Percentiles rank a stretch among this genome's conserved stretches.
phyloP scores from a whole-genome alignment of 352 stramenopile genomes.

The Globisporangium splendens region DNA sequence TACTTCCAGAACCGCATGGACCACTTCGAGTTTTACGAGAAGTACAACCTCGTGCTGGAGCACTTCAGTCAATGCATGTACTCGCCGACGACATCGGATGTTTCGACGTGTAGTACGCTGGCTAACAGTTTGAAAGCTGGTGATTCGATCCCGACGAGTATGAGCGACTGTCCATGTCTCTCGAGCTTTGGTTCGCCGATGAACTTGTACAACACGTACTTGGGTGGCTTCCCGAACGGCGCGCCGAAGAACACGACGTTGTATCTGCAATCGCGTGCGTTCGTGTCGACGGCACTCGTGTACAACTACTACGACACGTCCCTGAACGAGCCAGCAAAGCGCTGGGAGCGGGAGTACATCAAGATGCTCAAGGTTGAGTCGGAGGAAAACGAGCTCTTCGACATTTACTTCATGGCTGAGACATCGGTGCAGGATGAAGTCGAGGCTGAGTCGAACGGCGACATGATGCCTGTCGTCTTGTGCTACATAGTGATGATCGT shows the following conservation, averaged over 20 bases:
- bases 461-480: constrained; percentile 42
- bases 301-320: constrained; percentile 59
- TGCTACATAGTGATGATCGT: constrained; percentile 67
- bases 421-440: constrained; percentile 63
- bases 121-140: constrained; percentile 25
- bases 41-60: constrained; percentile 38
- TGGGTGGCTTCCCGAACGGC: constrained; percentile 46
- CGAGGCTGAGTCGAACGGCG: constrained; percentile 40
- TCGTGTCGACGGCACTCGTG: constrained; percentile 53
- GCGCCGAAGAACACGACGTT: constrained; percentile 50
- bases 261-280: constrained; percentile 38
- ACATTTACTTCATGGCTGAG: constrained; percentile 55
- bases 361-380: constrained; percentile 44
- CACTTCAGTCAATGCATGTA: constrained; percentile 63
- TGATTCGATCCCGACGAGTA: constrained; percentile 40
- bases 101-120: constrained; percentile 38
- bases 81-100: constrained; percentile 49
- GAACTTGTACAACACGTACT: constrained; percentile 66
- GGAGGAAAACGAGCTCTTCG: constrained; percentile 37
- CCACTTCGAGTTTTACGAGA: constrained; percentile 54
- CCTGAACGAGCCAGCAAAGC: constrained; percentile 39
- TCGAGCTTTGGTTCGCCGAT: constrained; percentile 58
- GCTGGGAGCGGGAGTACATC: constrained; percentile 62
- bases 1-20: constrained; percentile 69
- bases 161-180: constrained; percentile 62